Evolutionary conservation across 139 green algal species (phyloP).

Genomic region (Raphidocelis subcapitata): DNA sequence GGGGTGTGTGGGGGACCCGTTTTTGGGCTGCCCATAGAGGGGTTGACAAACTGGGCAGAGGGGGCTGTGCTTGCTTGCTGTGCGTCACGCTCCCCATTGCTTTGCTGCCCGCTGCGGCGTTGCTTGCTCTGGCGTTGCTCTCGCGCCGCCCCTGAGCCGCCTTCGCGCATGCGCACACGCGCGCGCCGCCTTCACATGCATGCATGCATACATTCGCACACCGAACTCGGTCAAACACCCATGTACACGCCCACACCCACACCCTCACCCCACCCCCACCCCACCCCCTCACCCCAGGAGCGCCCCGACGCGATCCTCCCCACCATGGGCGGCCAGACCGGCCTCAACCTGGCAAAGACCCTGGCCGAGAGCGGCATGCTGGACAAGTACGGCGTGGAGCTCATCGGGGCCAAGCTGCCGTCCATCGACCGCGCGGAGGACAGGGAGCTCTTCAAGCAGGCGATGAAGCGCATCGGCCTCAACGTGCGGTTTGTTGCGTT

Average conservation of each 20-base stretch:
- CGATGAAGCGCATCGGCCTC: constrained; percentile 70
- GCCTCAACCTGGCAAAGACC: constrained; percentile 94
- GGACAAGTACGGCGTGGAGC: constrained; percentile 92
- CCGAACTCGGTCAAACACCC: too few species aligned
- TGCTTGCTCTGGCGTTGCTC: not conserved
- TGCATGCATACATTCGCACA: too few species aligned
- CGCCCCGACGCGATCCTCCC: constrained; percentile 95
- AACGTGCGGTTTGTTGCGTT: too few species aligned
- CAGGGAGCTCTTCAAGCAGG: constrained; percentile 94
- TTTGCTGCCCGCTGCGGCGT: not conserved
- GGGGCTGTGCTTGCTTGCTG: too few species aligned
- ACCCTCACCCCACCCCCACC: too few species aligned
- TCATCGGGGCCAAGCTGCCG: constrained; percentile 98
- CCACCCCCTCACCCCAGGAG: constrained; percentile 58
- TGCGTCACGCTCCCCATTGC: too few species aligned
- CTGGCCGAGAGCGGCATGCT: constrained; percentile 88
- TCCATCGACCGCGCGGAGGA: constrained; percentile 98
- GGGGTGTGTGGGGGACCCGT: not conserved
- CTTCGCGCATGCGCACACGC: too few species aligned
- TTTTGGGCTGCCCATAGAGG: not conserved
- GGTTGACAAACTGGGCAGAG: too few species aligned
- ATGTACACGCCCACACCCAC: too few species aligned
- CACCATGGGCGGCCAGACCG: constrained; percentile 99
- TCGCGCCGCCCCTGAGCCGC: not conserved
- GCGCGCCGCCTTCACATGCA: too few species aligned